Evolutionary conservation across 2,329 filamentous ascomycete species (phyloP).

Genomic region (Teratosphaeria nubilosa): DNA sequence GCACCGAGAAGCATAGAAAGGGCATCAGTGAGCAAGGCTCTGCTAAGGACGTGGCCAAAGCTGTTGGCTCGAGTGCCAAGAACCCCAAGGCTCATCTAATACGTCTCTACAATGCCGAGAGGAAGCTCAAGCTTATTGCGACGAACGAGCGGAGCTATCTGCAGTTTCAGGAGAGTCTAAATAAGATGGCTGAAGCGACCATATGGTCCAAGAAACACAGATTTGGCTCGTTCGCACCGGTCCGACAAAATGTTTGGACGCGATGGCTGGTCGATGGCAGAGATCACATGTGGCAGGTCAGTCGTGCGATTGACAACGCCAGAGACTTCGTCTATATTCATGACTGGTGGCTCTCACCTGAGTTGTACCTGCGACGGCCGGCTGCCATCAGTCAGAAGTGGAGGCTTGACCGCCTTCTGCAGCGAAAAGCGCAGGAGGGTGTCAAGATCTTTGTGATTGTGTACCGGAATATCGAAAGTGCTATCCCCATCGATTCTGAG

Average conservation of each 20-base stretch:
- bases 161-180: conserved; percentile 90
- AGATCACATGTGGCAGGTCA: conserved; percentile 99
- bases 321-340: conserved; percentile 98
- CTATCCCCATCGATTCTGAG: conserved; percentile 94
- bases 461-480: conserved; percentile 94
- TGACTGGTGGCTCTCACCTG: conserved; percentile 97
- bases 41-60: conserved; percentile 53
- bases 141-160: conserved; percentile 79
- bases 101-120: conserved; percentile 80
- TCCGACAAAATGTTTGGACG: conserved; percentile 75
- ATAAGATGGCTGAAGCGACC: conserved; percentile 72
- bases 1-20: conserved; percentile 60
- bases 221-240: conserved; percentile 88
- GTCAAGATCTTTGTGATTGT: conserved; percentile 98
- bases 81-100: conserved; percentile 67
- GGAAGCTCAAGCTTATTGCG: conserved; percentile 82
- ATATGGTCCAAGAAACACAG: conserved; percentile 75
- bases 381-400: conserved; percentile 96
- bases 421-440: conserved; percentile 84
- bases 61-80: conserved; percentile 32
- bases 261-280: conserved; percentile 95
- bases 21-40: conserved; percentile 42
- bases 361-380: conserved; percentile 87
- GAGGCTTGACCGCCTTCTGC: conserved; percentile 86
- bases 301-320: conserved; percentile 90